These are phyloP conservation scores for Tolypocladium cylindrosporum DNA, from an alignment of 2,329 filamentous ascomycete genomes.

Conservation along the genomic window DNA sequence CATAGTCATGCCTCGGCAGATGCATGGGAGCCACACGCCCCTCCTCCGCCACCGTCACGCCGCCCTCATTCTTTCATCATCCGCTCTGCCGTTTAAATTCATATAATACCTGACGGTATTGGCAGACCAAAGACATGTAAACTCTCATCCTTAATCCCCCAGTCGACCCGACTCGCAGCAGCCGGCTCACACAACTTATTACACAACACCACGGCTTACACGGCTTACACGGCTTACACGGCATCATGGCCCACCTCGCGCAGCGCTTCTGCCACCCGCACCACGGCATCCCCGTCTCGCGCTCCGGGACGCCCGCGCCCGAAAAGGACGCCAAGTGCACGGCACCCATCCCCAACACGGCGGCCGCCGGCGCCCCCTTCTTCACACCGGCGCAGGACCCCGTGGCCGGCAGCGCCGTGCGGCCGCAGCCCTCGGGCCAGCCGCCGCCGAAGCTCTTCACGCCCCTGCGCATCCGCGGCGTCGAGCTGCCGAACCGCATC, in stretches of 20 bases:
- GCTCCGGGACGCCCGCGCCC: slow-evolving; percentile 10
- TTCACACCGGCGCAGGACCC: slow-evolving; percentile 38
- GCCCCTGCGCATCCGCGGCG: slow-evolving; percentile 33
- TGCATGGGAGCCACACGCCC: too few species aligned
- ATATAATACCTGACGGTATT: too few species aligned
- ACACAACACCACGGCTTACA: neutral
- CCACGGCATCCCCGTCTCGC: slow-evolving; percentile 14
- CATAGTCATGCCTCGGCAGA: too few species aligned
- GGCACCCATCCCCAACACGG: slow-evolving; percentile 11
- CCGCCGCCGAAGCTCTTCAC: slow-evolving; percentile 41
- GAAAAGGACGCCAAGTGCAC: slow-evolving; percentile 12
- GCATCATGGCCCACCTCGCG: slow-evolving; percentile 16
- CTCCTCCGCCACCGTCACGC: too few species aligned
- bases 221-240: too few species aligned
- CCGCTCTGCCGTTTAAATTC: too few species aligned
- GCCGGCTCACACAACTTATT: neutral
- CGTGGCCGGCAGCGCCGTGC: slow-evolving; percentile 30
- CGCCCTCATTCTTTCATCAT: too few species aligned
- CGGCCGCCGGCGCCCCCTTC: slow-evolving; percentile 28
- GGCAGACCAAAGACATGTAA: too few species aligned
- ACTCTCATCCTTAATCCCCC: neutral
- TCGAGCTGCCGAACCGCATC: slow-evolving; percentile 35
- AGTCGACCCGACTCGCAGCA: neutral
- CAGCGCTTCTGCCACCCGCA: slow-evolving; percentile 15
- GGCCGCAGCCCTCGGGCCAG: slow-evolving; percentile 34